Conservation (phyloP, 2,329 filamentous ascomycete genomes). For the Trichophyton equinum region DNA sequence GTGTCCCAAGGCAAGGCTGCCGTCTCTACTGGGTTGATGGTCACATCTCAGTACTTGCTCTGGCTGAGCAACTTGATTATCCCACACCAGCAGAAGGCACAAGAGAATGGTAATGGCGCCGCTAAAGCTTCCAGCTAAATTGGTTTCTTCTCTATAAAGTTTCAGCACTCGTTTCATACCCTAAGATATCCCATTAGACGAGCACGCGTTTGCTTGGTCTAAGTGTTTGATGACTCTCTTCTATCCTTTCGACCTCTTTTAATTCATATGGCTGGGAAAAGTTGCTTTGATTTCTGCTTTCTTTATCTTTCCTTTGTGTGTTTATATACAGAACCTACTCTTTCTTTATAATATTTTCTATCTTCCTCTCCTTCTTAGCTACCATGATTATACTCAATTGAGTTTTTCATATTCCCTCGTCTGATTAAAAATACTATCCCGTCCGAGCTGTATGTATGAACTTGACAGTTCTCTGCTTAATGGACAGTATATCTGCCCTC, state of each 20-base stretch:
- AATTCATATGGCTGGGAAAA: not conserved
- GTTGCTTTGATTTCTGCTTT: not conserved
- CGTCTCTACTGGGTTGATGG: constrained; percentile 53
- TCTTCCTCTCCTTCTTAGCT: not conserved
- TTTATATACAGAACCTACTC: not conserved
- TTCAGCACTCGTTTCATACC: not conserved
- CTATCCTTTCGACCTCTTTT: not conserved
- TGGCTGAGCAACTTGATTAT: constrained; percentile 38
- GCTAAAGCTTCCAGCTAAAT: not conserved
- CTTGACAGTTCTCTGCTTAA: no score
- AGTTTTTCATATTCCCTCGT: no score
- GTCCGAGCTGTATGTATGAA: no score
- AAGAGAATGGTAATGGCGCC: constrained; percentile 2
- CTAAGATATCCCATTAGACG: not conserved
- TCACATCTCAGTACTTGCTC: constrained; percentile 52
- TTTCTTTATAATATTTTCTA: not conserved
- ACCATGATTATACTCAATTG: no score
- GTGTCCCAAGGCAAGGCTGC: constrained; percentile 59
- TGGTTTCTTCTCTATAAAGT: not conserved
- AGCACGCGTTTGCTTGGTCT: not conserved
- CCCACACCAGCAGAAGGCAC: constrained; percentile 4
- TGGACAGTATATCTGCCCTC: no score
- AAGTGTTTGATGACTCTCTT: not conserved
- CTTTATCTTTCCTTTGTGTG: not conserved
- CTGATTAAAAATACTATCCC: no score